Evolutionary conservation across 2,329 filamentous ascomycete species (phyloP).

Genomic region (Fusarium sp.): DNA sequence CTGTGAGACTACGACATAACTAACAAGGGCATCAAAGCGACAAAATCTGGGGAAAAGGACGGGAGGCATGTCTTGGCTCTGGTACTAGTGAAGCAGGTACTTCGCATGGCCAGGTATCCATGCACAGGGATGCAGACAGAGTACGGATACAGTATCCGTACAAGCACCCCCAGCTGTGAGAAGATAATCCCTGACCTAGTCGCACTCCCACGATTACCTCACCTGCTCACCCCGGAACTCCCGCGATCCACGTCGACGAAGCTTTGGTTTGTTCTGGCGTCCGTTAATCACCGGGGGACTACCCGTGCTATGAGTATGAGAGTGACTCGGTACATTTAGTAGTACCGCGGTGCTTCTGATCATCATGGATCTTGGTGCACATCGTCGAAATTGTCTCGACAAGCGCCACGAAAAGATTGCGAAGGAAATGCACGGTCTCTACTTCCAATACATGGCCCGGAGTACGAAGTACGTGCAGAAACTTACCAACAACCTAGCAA

Average conservation of each 20-base stretch:
- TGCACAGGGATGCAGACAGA: conserved; percentile 13
- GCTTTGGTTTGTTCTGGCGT: conserved; percentile 19
- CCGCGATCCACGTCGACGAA: conserved; percentile 23
- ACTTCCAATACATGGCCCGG: background rate
- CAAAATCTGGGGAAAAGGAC: conserved; percentile 50
- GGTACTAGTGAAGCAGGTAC: conserved; percentile 46
- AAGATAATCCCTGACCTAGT: conserved; percentile 27
- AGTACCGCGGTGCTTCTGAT: conserved; percentile 5
- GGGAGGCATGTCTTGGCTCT: conserved; percentile 44
- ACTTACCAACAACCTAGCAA: conserved; percentile 22
- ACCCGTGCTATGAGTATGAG: background rate
- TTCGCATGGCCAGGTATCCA: conserved; percentile 21
- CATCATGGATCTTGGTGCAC: conserved; percentile 18
- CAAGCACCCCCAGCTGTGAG: conserved; percentile 7
- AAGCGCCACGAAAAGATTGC: conserved; percentile 20
- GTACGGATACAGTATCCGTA: background rate
- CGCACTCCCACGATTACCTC: conserved; percentile 24
- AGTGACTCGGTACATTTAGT: background rate
- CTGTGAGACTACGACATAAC: conserved; percentile 39
- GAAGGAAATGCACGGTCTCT: conserved; percentile 23
- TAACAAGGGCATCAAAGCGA: conserved; percentile 28
- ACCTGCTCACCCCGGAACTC: conserved; percentile 11
- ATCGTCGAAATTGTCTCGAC: conserved; percentile 20
- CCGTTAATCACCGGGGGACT: conserved; percentile 1
- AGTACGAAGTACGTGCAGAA: background rate